Percentiles rank a stretch among this genome's conserved stretches.
Conservation (phyloP, 345 rosid species). For the Excoecaria cochinchinensis region DNA sequence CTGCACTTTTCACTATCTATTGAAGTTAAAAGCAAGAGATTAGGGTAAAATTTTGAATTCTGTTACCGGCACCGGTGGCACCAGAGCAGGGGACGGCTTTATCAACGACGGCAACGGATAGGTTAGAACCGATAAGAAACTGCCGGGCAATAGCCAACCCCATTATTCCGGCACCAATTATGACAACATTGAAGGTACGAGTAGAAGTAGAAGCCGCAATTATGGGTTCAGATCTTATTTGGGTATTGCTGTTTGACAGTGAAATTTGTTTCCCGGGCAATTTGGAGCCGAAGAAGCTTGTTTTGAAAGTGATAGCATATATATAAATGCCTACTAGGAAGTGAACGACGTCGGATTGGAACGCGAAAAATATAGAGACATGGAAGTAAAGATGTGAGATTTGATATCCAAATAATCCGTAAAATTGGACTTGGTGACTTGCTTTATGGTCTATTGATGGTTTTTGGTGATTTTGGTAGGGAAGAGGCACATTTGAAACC, state of each 20-base stretch:
- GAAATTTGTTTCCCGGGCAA: conserved; percentile 17
- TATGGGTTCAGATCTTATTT: conserved; percentile 15
- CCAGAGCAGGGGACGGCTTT: conserved; percentile 85
- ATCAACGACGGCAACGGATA: conserved; percentile 82
- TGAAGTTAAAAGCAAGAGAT: not conserved
- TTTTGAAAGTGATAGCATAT: conserved; percentile 16
- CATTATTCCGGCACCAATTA: conserved; percentile 79
- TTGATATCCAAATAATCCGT: conserved; percentile 45
- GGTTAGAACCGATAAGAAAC: conserved; percentile 66
- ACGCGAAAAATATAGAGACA: conserved; percentile 10
- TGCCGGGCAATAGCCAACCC: conserved; percentile 82
- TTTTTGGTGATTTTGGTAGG: conserved; percentile 25
- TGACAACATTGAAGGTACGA: conserved; percentile 60
- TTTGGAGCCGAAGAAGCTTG: conserved; percentile 29
- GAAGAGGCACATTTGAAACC: conserved; percentile 42
- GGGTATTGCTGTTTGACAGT: conserved; percentile 1
- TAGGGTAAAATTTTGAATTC: not conserved
- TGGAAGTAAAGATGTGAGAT: conserved; percentile 16
- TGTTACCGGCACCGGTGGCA: conserved; percentile 93
- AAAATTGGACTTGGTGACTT: conserved; percentile 71
- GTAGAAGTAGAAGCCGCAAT: conserved; percentile 22
- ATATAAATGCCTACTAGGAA: not conserved
- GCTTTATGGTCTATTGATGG: conserved; percentile 50
- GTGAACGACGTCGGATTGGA: conserved; percentile 10
- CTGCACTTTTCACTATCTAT: conserved; percentile 1